Evolutionary conservation across 2,329 filamentous ascomycete species (phyloP), one percentile per base, ranked within the genome.

Genomic region (Aotearoamyces nothofagi): DNA sequence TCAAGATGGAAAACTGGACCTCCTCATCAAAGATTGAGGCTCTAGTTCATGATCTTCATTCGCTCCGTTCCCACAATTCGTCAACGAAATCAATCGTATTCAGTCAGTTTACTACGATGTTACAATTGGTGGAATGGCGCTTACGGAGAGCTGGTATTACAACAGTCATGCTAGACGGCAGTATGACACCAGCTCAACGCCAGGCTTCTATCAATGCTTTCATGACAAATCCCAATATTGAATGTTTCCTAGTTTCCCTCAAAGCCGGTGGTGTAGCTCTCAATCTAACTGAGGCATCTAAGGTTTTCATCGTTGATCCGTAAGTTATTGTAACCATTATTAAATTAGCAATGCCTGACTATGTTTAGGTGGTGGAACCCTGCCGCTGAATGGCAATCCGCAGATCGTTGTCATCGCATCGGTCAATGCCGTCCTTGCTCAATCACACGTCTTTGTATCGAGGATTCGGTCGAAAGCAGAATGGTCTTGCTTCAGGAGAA

Each of bases 301-400:
- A 82, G 27, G 90, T 98, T 7, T 96, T 93, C 53, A 94, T 96
- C 36, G 75, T 96, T 33, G 90, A 98, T 46, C 90, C 90, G 63
- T 86, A 70, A 68, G 79, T 77, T 24, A 23, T 22, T 17, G 23
- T 9, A 9, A 13, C 17, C 23, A 23, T 15, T 17, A 22, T 25
- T 22, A 15, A 29, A 17, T 15, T 24, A 15, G 16, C 23, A 25
- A 16, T 39, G 26, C 52, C 52, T 41, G 57, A 29, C 11, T 4
- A 15, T 34, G 17, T 36, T 19, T 40, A 84, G 79, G 42, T 96
- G 90, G 90, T 98, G 90, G 90, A 96, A 96, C 43, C 90, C 90
- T n/a, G 86, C 86, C n/a, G 87, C 87, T 0, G 90, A 98, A 57
- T 98, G 90, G 90, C 90, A 98, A 56, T 90, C 80, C 36, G 90